Evolutionary conservation across 768 basidiomycete species (phyloP).

Genomic region (Russula lepida): DNA sequence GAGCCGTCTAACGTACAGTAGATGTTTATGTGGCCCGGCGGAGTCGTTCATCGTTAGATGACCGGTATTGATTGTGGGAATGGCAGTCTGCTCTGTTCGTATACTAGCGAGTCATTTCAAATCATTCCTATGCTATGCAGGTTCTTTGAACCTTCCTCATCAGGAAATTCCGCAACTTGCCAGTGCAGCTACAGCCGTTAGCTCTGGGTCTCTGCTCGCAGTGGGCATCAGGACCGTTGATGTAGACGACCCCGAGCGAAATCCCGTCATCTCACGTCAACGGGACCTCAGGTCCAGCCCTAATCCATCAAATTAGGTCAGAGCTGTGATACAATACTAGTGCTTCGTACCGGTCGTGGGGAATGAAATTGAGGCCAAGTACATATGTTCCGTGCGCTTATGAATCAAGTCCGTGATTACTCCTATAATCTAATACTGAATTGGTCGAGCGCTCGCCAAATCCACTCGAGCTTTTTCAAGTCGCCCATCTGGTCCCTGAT

Average conservation of each 20-base stretch:
- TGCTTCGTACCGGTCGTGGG: not conserved
- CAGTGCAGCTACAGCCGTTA: too few species aligned
- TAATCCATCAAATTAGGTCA: not conserved
- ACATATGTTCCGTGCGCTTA: not conserved
- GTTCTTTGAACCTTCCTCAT: not conserved
- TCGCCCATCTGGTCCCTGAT: too few species aligned
- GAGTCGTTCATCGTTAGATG: not conserved
- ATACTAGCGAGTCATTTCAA: not conserved
- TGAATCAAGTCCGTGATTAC: not conserved
- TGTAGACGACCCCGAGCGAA: not conserved
- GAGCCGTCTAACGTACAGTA: too few species aligned
- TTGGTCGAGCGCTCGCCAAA: not conserved
- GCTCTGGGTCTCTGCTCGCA: too few species aligned
- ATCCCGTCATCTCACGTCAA: not conserved
- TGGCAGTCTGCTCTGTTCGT: not conserved
- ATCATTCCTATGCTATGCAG: not conserved
- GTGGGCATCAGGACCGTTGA: not conserved
- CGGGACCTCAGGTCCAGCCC: not conserved
- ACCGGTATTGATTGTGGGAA: not conserved
- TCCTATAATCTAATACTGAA: not conserved
- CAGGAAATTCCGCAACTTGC: too few species aligned
- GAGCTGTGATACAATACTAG: not conserved
- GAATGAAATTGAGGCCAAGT: not conserved
- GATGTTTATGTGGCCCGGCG: not conserved
- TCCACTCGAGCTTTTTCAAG: not conserved